Base-by-base conservation (phyloP, 495 filamentous ascomycete genomes). In the Coniosporium apollinis region DNA sequence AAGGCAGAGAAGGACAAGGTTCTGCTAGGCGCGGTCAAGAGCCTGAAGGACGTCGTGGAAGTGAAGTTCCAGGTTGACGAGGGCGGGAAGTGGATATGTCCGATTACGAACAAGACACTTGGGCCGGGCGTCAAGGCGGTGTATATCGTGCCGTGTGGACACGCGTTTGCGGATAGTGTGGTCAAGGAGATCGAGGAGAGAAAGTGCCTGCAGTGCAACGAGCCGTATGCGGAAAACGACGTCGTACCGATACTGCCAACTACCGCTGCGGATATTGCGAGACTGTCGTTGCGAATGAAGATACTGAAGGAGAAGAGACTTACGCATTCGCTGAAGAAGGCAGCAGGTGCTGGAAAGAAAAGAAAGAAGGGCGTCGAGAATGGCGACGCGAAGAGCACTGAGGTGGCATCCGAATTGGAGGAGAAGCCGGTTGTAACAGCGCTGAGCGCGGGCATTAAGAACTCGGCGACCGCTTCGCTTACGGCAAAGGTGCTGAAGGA, bases 81-180 rank as follows among this genome's bases (percentile, higher is more conserved):
- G 25, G 48, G 67, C 48, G 62, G 58, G 25, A 69, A 64, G 32
- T 86, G 78, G 67, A 67, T 83, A 14, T 97, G 89, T 50, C 86
- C 87, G 1, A 67, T 96, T 17, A 85, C 81, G n/a, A 68, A 74
- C 28, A 92, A 92, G 55, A 70, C 77, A 52, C 57, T 97, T 31
- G 91, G 91, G 1, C 70, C 85, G 0, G 69, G 65, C 8, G 74
- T 78, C 11, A 85, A 74, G 58, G 63, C 82, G 7, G 82, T 92
- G 13, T 97, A 96, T 54, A 49, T 97, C 4, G 83, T 94, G 11
- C 89, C 89, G 0, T 97, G 89, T 48, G 89, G 89, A 1, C 91
- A 96, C 67, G 91, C 82, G 1, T 96, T 96, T 54, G 72, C 80
- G 2, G 83, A 87, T 43, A 72, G 71, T 33, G 81, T 81, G 6